Evolutionary conservation across 805 yeast species (phyloP).

Genomic region (Metschnikowia drakensbergensis): DNA sequence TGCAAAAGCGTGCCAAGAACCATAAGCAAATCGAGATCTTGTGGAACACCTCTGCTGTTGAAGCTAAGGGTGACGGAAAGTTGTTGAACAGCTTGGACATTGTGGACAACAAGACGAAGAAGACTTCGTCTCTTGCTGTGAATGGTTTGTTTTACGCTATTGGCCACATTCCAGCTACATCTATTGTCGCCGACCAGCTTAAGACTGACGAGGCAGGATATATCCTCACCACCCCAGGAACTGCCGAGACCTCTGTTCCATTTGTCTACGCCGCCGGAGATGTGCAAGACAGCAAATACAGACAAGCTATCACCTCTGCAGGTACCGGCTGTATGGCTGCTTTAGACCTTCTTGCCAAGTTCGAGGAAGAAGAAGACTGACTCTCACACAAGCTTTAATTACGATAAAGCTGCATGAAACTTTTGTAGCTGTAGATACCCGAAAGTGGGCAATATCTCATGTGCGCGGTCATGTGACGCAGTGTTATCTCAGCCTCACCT

Average conservation of each 20-base stretch:
- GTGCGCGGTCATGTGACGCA: conserved; percentile 3
- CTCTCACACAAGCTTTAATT: conserved; percentile 8
- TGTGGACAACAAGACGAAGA: conserved; percentile 68
- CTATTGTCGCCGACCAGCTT: conserved; percentile 69
- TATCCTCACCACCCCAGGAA: conserved; percentile 84
- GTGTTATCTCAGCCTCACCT: not conserved
- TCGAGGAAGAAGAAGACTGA: conserved; percentile 22
- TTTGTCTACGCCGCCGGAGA: conserved; percentile 99
- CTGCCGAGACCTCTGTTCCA: conserved; percentile 76
- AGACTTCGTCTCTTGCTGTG: conserved; percentile 64
- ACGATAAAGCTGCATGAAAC: not conserved
- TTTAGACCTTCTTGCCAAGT: conserved; percentile 57
- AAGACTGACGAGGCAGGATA: conserved; percentile 87
- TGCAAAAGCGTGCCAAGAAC: conserved; percentile 87
- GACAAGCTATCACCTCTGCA: conserved; percentile 99
- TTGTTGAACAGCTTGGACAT: conserved; percentile 62
- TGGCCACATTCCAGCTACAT: conserved; percentile 95
- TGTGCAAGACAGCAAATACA: conserved; percentile 92
- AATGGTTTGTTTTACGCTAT: conserved; percentile 96
- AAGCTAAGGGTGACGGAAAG: conserved; percentile 93
- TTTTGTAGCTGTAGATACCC: not conserved
- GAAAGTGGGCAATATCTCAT: not conserved
- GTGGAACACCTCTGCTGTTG: conserved; percentile 79
- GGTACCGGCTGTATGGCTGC: conserved; percentile 99
- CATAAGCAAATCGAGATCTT: conserved; percentile 89